Evolutionary conservation across 495 filamentous ascomycete genomes (phyloP).

Genomic region (Viridothelium virens): DNA sequence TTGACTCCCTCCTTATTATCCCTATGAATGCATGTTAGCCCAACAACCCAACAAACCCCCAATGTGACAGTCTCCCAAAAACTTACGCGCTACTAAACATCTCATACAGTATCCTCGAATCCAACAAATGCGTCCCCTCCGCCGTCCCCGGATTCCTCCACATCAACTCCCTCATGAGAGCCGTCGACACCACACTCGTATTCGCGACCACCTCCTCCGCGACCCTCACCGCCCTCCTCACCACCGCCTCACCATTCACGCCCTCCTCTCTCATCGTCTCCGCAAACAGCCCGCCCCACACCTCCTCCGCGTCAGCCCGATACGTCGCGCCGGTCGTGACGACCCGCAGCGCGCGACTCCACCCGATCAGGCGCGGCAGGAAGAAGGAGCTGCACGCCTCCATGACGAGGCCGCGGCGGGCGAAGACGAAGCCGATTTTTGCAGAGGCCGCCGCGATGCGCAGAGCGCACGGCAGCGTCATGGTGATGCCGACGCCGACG

Average conservation of each 20-base stretch:
- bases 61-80: not conserved
- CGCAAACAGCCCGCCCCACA: not conserved
- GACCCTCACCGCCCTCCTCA: constrained; percentile 49
- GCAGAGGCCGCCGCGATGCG: constrained; percentile 48
- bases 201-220: constrained; percentile 53
- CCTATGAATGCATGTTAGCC: constrained; percentile 15
- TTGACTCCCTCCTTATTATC: constrained; percentile 39
- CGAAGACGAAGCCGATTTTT: constrained; percentile 60
- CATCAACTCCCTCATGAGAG: constrained; percentile 54
- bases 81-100: constrained; percentile 41
- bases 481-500: constrained; percentile 61
- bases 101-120: constrained; percentile 49
- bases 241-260: constrained; percentile 36
- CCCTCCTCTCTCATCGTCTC: constrained; percentile 5
- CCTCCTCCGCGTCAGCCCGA: constrained; percentile 27
- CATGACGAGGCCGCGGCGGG: constrained; percentile 52
- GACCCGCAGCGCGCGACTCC: constrained; percentile 52
- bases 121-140: constrained; percentile 53
- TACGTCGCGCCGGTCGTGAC: constrained; percentile 44
- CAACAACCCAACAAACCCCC: not conserved
- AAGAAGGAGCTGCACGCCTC: constrained; percentile 59
- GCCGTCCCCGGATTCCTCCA: constrained; percentile 48
- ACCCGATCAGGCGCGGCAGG: constrained; percentile 53
- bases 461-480: constrained; percentile 55
- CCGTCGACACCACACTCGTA: constrained; percentile 46